Evolutionary conservation across 164 flowering plant species (phyloP), one percentile per base, ranked within the genome.

Genomic region (Pachysandra terminalis): DNA sequence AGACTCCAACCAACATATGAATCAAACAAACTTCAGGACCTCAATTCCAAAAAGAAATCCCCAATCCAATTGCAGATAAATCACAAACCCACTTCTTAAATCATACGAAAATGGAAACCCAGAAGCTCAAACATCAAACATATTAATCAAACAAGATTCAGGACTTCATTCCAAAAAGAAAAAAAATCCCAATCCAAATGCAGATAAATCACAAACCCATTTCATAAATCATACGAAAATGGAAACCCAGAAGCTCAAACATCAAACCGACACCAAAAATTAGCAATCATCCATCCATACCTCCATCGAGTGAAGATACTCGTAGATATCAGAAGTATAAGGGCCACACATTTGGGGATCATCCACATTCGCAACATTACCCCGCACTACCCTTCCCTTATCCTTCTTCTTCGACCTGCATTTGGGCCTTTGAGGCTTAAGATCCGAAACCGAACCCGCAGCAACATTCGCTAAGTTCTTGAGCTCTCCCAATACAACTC

Each of bases 221-320:
- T 2, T 48, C 56, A 26, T 16, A 63, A 28, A 56, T 21, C 56
- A 32, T 57, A 23, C 22, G 51, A 54, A 63, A 53, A 9, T 59
- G 26, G 25, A 58, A 70, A 59, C 63, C 59, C 67, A 48, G 13
- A 8, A 25, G 21, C 24, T 17, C 40, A 41, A 57, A 63, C 51
- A 8, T n/a, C 61, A 28, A 32, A 32, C 7, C 37, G 7, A 3
- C 37, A 3, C 37, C 37, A 32, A 32, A 32, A 32, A 32, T 32
- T 3, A 7, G 5, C 5, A 32, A 32, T 3, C 37, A 32, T 32
- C 37, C 37, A 32, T 32, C 37, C 37, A 9, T 74, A 86, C 90
- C 93, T 88, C 93, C 80, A 83, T 49, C 2, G 81, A 74, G 32
- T 59, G 87, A 61, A 88, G 80, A 74, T 86, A 74, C 56, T 63